A percentile compares a stretch with the other conserved stretches of the same genome.
Conservation (phyloP, 805 yeast genomes). For the Candida silvatica region DNA sequence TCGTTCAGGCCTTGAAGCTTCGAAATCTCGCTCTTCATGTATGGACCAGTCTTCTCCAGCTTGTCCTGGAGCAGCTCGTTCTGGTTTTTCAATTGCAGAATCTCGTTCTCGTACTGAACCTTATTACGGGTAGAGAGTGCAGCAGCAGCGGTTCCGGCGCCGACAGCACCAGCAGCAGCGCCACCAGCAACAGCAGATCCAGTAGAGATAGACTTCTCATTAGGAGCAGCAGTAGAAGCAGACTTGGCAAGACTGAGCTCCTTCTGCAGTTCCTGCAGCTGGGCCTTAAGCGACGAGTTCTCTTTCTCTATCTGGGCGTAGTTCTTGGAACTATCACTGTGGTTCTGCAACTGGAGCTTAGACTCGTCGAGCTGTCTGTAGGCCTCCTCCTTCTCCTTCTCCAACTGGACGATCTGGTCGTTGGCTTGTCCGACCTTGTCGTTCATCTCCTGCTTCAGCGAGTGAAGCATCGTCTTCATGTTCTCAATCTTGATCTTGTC, state of each 20-base stretch:
- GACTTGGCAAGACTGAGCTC: not conserved
- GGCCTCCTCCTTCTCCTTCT: slow-evolving; percentile 23
- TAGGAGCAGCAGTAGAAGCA: not conserved
- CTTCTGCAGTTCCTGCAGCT: not conserved
- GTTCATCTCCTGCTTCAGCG: slow-evolving; percentile 34
- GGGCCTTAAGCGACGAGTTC: not conserved
- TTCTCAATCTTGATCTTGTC: slow-evolving; percentile 14
- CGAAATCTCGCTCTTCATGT: slow-evolving; percentile 42
- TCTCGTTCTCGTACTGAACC: slow-evolving; percentile 18
- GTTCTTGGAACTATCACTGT: not conserved
- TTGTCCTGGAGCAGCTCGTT: slow-evolving; percentile 33
- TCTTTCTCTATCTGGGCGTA: not conserved
- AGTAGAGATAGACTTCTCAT: not conserved
- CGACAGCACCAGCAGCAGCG: too few relatives aligned
- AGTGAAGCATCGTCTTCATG: slow-evolving; percentile 19
- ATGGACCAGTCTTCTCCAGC: slow-evolving; percentile 38
- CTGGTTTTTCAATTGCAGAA: slow-evolving; percentile 37
- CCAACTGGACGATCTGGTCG: slow-evolving; percentile 41
- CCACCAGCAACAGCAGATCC: too few relatives aligned
- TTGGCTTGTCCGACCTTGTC: slow-evolving; percentile 51
- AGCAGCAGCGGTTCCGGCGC: too few relatives aligned
- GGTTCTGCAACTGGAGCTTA: not conserved
- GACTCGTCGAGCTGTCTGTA: not conserved
- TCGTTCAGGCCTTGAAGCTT: slow-evolving; percentile 45
- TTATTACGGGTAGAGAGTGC: not conserved